Evolutionary conservation across 2,329 filamentous ascomycete species (phyloP), one percentile per base, ranked within the genome.

Genomic region (Penicillium expansum): DNA sequence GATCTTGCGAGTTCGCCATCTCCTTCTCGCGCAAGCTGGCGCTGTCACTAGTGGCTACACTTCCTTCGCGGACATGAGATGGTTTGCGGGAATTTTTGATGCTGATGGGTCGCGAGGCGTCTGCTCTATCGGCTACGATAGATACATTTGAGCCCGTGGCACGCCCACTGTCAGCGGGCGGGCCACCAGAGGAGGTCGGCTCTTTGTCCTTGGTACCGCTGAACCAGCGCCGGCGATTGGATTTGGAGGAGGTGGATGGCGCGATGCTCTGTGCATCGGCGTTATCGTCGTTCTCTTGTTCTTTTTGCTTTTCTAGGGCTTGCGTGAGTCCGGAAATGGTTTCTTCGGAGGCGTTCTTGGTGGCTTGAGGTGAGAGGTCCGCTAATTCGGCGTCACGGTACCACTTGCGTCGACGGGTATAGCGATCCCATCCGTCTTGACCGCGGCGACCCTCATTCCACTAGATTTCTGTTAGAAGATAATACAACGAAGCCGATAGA

Each of bases 301-400:
- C 60, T 37, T 63, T 55, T 24, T 54, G 53, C 30, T 42, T 56
- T 50, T 63, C 64, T 18, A 69, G 58, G 24, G 60, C 66, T 57
- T 65, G 64, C 38, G 64, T 71, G 69, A 60, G 65, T 59, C 62
- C 64, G 67, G 71, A 59, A 72, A 71, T 39, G 11, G 78, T 73
- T 42, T 77, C 75, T 55, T 77, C 68, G 14, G 77, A 69, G 48
- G 78, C 75, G 30, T 78, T 71, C 9, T 52, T 10, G 59, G 80
- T 78, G 49, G 78, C 68, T 58, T 76, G 22, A 39, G 75, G 71
- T 10, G 54, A 56, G 8, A 88, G 77, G 70, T 99, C 94, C 33
- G 97, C 91, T 4, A 99, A 83, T 76, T 99, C 94, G 10, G 94
- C 94, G 70, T 97, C 94, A 38, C 94, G 89, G 70, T 91, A 94